Evolutionary conservation across 345 rosid species (phyloP), one percentile per base, ranked within the genome.

Genomic region (Bruguiera sexangula): DNA sequence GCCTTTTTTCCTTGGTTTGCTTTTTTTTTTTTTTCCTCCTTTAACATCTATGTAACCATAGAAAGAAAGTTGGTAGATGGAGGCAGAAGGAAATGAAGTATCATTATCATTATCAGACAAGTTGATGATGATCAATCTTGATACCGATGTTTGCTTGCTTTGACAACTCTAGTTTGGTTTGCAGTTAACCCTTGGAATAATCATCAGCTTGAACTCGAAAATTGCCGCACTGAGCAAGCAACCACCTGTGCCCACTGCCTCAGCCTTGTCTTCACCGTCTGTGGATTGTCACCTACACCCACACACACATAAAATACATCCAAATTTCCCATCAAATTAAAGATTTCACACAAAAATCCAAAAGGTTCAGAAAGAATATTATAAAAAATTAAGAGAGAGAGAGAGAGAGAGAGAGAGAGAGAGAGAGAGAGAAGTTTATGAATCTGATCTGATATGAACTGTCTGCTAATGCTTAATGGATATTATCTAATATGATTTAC

Each of bases 161-260:
- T 36, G 31, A 70, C 63, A 67, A 66, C 60, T 56, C 32, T 66
- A 58, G 31, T 51, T 27, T 50, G 31, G 36, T n/a, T 52, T 13
- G 58, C 15, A 20, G 3, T 24, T n/a, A 53, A 69, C 26, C 60
- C 60, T n/a, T 24, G 32, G 11, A 30, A 63, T 46, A 9, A 24
- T 56, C 60, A 56, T 56, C 19, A 27, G 68, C 66, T 61, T 65
- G 50, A 73, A 63, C 82, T 58, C 8, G 94, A 79, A 56, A 80
- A 78, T 77, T 91, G 96, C 69, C 88, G 77, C 75, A 94, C 96
- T 66, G 97, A 78, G 79, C 98, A 94, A n/a, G 93, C 98, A 73
- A 93, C 98, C 79, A 91, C 92, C 81, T 85, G 92, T 58, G 97
- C 98, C 97, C 98, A 91, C 73, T 88, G 96, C 78, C 85, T 86